These are phyloP conservation scores for Tetrahymena thermophila DNA, from an alignment of 73 alveolate genomes.

Conservation along the genomic window DNA sequence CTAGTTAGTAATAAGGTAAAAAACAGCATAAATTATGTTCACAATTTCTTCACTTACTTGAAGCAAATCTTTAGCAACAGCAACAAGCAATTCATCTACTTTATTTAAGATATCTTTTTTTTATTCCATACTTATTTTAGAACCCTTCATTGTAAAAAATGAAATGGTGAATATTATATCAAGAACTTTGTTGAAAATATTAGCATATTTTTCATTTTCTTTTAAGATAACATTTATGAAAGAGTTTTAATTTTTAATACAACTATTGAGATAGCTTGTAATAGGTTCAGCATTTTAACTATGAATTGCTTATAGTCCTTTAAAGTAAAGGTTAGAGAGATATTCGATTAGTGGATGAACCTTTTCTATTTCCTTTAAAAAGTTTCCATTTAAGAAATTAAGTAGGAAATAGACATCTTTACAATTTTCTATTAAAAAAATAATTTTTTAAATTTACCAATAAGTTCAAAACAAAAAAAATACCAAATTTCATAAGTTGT, in stretches of 20 bases:
- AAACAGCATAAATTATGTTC: neutral
- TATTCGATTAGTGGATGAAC: neutral
- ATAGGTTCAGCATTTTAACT: neutral
- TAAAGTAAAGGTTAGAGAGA: neutral
- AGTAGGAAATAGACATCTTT: neutral
- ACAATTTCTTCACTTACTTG: neutral
- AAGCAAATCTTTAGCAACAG: neutral
- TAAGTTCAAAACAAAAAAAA: neutral
- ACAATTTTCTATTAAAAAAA: neutral
- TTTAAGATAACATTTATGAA: neutral
- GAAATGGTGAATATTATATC: neutral
- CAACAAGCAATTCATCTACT: neutral
- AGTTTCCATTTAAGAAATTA: neutral
- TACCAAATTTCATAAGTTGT: neutral
- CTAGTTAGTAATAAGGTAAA: neutral
- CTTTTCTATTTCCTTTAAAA: neutral
- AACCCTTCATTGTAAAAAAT: neutral
- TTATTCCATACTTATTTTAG: neutral
- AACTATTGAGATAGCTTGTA: neutral
- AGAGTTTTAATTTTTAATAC: neutral
- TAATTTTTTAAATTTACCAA: neutral
- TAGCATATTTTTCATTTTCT: neutral
- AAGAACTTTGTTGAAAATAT: neutral
- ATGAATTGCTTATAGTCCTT: neutral
- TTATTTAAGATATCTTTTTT: neutral